Evolutionary conservation across 1,139 yeast genomes (phyloP).

Genomic region (Scheffersomyces segobiensis): DNA sequence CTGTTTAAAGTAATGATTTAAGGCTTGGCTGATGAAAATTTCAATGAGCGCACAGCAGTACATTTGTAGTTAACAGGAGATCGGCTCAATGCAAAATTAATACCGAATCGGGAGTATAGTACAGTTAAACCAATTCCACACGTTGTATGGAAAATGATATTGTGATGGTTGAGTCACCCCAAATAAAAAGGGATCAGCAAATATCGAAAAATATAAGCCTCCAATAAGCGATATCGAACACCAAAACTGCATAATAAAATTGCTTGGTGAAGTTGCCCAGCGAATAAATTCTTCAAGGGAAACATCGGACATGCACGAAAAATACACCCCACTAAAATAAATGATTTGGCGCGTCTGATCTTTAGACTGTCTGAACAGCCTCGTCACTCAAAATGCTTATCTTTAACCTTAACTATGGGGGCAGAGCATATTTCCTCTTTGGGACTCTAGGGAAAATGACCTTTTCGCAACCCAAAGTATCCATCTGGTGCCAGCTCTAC

Average conservation of each 20-base stretch:
- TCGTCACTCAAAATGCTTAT: background rate
- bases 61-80: background rate
- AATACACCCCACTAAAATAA: too few relatives aligned
- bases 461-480: constrained; percentile 44
- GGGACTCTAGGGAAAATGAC: constrained; percentile 32
- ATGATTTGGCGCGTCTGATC: background rate
- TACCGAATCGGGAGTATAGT: background rate
- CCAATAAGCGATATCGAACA: background rate
- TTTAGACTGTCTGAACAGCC: background rate
- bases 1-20: background rate
- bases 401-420: background rate
- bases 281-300: too few relatives aligned
- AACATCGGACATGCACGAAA: background rate
- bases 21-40: background rate
- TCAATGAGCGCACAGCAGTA: background rate
- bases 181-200: background rate
- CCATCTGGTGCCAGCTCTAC: constrained; percentile 42
- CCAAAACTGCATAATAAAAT: background rate
- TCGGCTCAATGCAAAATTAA: background rate
- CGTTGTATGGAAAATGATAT: background rate
- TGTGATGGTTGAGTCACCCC: background rate
- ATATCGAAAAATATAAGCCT: background rate
- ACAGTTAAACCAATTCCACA: background rate
- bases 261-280: too few relatives aligned
- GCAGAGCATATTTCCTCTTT: background rate